Base-by-base conservation (phyloP, 345 rosid species). In the Populus pruinosa region DNA sequence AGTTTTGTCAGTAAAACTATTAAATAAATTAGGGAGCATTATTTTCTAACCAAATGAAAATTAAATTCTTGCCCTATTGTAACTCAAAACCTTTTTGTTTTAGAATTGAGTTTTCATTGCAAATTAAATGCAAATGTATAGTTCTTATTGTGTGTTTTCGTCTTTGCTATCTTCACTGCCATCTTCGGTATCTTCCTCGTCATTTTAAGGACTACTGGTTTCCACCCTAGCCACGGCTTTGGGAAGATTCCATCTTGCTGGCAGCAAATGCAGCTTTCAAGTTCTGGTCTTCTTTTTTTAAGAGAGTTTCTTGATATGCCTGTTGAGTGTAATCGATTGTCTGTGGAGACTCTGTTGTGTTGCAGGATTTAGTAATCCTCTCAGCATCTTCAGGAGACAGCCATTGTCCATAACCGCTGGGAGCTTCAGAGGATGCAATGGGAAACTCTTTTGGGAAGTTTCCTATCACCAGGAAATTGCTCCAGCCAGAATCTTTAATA, bases 261-360 rank as follows among this genome's bases (percentile, higher is more conserved):
- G 96, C 97, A 78, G 98, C 97, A 72, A 90, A 92, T 8, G 96
- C 98, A 35, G 97, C 96, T 80, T 88, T 91, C 90, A 93, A 84
- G 79, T 93, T 94, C 78, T 88, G 90, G 16, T 89, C 97, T 83
- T 96, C 98, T 82, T 82, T 82, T 70, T 83, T 90, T 31, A 86
- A 78, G 73, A 92, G 88, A 67, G 77, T 68, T 29, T 75, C 86
- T 17, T 83, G 86, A 74, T 85, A 80, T 56, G 73, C 74, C 82
- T 83, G 87, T 76, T 72, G 86, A 73, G 82, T 77, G 64, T 81
- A 74, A 73, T 78, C 84, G 77, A 64, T 70, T 59, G 69, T 78
- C 74, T 76, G 84, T 27, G 90, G 70, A 71, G 76, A 83, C 73
- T 78, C 80, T 5, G 77, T 77, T 25, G 85, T 74, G 87, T 84